These are phyloP conservation scores for Setaria italica DNA, from an alignment of 202 grass and related monocot genomes.

Conservation along the genomic window DNA sequence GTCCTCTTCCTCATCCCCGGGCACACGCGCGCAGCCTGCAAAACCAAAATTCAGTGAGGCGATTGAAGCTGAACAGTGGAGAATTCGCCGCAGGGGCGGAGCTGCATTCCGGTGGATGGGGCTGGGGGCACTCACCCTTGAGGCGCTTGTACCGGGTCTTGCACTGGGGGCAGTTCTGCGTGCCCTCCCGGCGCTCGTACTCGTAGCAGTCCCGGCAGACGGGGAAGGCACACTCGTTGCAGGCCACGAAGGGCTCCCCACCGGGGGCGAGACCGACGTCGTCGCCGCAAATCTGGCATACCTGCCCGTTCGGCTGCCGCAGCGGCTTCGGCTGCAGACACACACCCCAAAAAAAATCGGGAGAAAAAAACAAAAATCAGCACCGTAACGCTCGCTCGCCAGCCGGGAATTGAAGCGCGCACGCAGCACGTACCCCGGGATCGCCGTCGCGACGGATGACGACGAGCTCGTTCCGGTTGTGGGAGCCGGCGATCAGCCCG, in stretches of 20 bases:
- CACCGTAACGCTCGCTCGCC: slow-evolving; percentile 17
- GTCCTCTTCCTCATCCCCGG: slow-evolving; percentile 86
- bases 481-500: slow-evolving; percentile 86
- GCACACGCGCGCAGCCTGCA: slow-evolving; percentile 73
- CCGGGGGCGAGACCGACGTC: slow-evolving; percentile 70
- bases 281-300: slow-evolving; percentile 58
- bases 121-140: slow-evolving; percentile 53
- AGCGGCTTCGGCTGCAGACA: slow-evolving; percentile 53
- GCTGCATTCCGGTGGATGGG: slow-evolving; percentile 6
- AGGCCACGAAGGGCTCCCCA: slow-evolving; percentile 93
- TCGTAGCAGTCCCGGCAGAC: slow-evolving; percentile 92
- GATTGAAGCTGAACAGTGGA: neutral
- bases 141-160: slow-evolving; percentile 94
- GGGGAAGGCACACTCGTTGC: slow-evolving; percentile 98
- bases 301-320: slow-evolving; percentile 37
- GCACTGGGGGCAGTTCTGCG: slow-evolving; percentile 94
- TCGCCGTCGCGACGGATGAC: slow-evolving; percentile 92
- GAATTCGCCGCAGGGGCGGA: neutral
- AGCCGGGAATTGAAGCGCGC: neutral
- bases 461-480: slow-evolving; percentile 96
- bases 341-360: neutral
- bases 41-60: neutral
- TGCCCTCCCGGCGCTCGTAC: slow-evolving; percentile 91
- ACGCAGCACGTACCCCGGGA: slow-evolving; percentile 41
- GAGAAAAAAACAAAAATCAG: neutral